Conservation (phyloP, 2,329 filamentous ascomycete genomes). For the Diplodia intermedia region DNA sequence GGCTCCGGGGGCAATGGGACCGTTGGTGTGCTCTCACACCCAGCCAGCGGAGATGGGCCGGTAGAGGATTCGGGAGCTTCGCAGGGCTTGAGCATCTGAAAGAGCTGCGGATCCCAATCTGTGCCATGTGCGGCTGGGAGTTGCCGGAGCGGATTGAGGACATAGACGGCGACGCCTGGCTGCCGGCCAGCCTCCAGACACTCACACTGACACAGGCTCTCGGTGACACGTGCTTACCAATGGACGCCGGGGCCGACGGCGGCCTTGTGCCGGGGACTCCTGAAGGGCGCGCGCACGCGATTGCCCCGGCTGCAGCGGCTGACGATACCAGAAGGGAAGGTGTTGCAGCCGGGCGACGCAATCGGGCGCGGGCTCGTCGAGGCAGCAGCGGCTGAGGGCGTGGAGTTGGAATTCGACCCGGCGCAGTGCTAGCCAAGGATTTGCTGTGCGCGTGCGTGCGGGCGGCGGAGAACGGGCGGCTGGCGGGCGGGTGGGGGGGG, state of each 20-base stretch:
- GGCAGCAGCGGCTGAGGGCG: not conserved
- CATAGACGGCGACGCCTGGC: slow-evolving; percentile 34
- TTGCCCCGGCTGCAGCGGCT: not conserved
- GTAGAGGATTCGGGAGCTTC: not conserved
- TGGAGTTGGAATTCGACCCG: not conserved
- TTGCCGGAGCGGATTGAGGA: slow-evolving; percentile 61
- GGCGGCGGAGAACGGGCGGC: not conserved
- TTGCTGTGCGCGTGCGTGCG: not conserved
- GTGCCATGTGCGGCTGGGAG: slow-evolving; percentile 67
- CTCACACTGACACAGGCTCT: not conserved
- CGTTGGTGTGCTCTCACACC: too few species aligned
- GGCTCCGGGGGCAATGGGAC: not conserved
- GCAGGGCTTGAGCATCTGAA: not conserved
- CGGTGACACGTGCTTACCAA: not conserved
- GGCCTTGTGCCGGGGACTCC: not conserved
- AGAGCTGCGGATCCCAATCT: slow-evolving; percentile 53
- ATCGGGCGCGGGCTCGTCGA: not conserved
- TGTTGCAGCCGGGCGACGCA: not conserved
- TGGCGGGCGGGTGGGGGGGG: slow-evolving; percentile 36
- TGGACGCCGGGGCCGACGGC: not conserved
- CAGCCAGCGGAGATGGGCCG: too few species aligned
- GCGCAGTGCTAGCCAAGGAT: not conserved
- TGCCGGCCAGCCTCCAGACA: not conserved
- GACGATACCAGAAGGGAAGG: not conserved
- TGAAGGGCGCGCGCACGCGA: not conserved